These are phyloP conservation scores for Clarireedia sp. DNA, from an alignment of 2,329 filamentous ascomycete species.

Conservation along the genomic window DNA sequence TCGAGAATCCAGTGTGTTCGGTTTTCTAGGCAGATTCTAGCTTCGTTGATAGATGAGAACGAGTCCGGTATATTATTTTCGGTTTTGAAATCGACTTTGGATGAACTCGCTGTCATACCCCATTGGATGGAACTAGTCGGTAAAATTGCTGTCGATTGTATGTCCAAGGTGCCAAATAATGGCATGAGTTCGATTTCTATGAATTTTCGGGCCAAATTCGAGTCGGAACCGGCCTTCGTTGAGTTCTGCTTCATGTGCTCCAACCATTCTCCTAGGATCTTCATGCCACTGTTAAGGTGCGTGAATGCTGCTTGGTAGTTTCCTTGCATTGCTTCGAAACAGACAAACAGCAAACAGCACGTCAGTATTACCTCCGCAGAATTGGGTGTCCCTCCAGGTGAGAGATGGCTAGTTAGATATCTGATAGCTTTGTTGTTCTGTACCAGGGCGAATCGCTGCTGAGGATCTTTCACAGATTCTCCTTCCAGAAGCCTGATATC, in stretches of 20 bases:
- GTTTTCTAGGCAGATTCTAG: not conserved
- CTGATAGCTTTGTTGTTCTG: slow-evolving; percentile 18
- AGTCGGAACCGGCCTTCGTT: not conserved
- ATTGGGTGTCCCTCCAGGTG: slow-evolving; percentile 7
- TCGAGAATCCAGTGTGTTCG: not conserved
- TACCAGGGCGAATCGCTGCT: slow-evolving; percentile 33
- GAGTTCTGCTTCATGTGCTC: not conserved
- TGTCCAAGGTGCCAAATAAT: not conserved
- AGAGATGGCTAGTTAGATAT: slow-evolving; percentile 37
- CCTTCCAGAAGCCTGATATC: not conserved
- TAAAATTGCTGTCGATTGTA: not conserved
- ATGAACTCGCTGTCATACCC: not conserved
- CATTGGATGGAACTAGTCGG: not conserved
- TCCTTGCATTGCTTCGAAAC: slow-evolving; percentile 17
- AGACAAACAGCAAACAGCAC: slow-evolving; percentile 17
- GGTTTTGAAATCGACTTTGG: not conserved
- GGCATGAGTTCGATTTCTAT: slow-evolving; percentile 1
- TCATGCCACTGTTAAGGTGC: slow-evolving; percentile 16
- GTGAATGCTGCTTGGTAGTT: slow-evolving; percentile 13
- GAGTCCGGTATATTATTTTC: not conserved
- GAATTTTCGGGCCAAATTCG: not conserved
- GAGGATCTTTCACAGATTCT: not conserved
- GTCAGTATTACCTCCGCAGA: slow-evolving; percentile 7
- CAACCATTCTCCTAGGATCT: slow-evolving; percentile 7
- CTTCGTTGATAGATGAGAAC: slow-evolving; percentile 1